A percentile compares a stretch with the other conserved stretches of the same genome.
phyloP scores from a whole-genome alignment of 78 protist species.

The Dictyostelium purpureum region DNA sequence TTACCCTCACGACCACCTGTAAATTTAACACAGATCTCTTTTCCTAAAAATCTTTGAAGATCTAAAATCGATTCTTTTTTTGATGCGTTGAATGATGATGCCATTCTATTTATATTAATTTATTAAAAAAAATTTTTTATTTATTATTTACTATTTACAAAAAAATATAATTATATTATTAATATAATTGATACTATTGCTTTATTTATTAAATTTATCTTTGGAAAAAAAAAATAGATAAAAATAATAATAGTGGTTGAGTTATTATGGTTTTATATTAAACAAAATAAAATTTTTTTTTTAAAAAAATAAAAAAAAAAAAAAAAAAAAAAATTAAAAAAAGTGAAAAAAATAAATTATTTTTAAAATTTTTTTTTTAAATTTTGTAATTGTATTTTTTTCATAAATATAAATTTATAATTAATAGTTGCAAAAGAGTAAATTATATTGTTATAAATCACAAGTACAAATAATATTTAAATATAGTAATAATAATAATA shows the following conservation, averaged over 20 bases:
- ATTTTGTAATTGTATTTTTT: background rate
- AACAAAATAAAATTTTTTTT: background rate
- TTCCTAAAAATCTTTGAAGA: conserved; percentile 72
- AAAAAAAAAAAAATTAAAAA: background rate
- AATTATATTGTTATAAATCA: too few relatives aligned
- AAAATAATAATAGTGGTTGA: background rate
- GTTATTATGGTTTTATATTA: background rate
- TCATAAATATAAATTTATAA: background rate
- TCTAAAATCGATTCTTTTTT: conserved; percentile 86
- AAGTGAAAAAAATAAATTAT: background rate
- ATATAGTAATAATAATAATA: too few relatives aligned
- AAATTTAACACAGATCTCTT: conserved; percentile 79
- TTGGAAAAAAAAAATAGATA: background rate
- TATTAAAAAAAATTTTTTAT: background rate
- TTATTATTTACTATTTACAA: background rate
- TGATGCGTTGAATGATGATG: conserved; percentile 1
- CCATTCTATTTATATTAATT: background rate
- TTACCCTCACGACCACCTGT: conserved; percentile 88
- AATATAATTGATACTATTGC: too few relatives aligned
- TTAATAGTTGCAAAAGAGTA: too few relatives aligned
- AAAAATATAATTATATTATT: too few relatives aligned
- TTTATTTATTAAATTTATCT: background rate
- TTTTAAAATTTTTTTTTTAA: too few relatives aligned
- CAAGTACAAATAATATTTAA: too few relatives aligned
- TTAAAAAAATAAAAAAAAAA: background rate